Base-by-base conservation (phyloP, 2,329 filamentous ascomycete genomes). In the Coniochaeta sp. region DNA sequence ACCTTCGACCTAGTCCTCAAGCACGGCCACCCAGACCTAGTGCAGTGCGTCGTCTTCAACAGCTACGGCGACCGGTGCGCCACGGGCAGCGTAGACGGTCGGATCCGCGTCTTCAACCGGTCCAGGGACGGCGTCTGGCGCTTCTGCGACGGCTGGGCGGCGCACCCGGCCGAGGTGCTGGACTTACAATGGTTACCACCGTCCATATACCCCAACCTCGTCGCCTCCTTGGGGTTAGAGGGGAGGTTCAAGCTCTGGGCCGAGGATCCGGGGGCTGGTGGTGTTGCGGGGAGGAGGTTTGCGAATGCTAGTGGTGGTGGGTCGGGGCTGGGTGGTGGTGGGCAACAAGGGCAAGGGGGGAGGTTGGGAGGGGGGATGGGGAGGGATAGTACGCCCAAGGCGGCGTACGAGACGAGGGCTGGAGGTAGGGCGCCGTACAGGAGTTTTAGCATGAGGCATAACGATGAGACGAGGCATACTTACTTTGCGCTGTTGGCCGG, bases 121-220 rank as follows among this genome's bases (percentile, higher is more conserved):
- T 87, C 94, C 64, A 83, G 85, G 58, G 86, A 90, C 60, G 83
- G 83, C 38, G 75, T 81, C 52, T 96, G 91, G 89, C 78, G 82
- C 49, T 72, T 94, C 32, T 87, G 85, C 64, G 92, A 97, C 71
- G 90, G 83, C 52, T 96, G 91, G 90, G 83, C 81, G 47, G 92
- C 90, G 16, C 92, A 97, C 66, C 87, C 90, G 64, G 89, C 89
- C 48, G 91, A 96, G 69, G 87, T 97, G 56, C 77, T 91, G 55
- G 90, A 96, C 89, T 84, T 95, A 51, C 89, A 94, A 76, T 97
- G 92, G 91, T 88, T 95, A 52, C 89, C 91, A 1, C 88, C 91
- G 0, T 92, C 89, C 56, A 85, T 94, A 54, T 94, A 94, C 59
- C 90, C 82, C 32, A 84, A 94, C 64, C 82, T 95, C 61, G 76